Evolutionary conservation across 78 protist species (phyloP).

Genomic region (Chrysochromulina parva): DNA sequence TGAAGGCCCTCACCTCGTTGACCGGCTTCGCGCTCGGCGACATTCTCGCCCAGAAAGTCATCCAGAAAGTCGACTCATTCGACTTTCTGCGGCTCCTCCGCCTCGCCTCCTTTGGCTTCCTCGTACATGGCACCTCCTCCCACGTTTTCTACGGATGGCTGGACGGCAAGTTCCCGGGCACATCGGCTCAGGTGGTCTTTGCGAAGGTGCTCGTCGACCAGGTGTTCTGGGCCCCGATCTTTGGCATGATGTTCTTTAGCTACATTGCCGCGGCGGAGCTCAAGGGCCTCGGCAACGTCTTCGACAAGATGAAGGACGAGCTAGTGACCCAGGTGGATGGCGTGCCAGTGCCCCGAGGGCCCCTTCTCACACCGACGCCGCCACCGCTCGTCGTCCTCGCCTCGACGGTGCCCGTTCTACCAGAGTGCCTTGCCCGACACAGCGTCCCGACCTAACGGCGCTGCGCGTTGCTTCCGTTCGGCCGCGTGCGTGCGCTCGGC

Average conservation of each 20-base stretch:
- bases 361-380: too few species aligned
- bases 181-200: not conserved
- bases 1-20: constrained; percentile 16
- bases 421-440: too few species aligned
- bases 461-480: too few species aligned
- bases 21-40: constrained; percentile 9
- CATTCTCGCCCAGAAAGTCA: not conserved
- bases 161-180: not conserved
- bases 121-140: not conserved
- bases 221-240: constrained; percentile 18
- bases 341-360: too few species aligned
- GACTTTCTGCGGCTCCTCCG: not conserved
- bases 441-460: too few species aligned
- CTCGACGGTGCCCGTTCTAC: too few species aligned
- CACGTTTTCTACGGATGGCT: constrained; percentile 1
- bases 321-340: not conserved
- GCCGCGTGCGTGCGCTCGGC: not conserved
- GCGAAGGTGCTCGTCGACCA: constrained; percentile 18
- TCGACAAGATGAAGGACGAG: not conserved
- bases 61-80: not conserved
- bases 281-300: not conserved
- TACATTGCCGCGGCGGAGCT: not conserved
- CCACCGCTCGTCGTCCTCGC: too few species aligned
- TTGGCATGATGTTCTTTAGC: not conserved
- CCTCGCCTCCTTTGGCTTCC: constrained; percentile 4